Base-by-base conservation (phyloP, 176 grass and related monocot genomes). In the Oryza meyeriana region DNA sequence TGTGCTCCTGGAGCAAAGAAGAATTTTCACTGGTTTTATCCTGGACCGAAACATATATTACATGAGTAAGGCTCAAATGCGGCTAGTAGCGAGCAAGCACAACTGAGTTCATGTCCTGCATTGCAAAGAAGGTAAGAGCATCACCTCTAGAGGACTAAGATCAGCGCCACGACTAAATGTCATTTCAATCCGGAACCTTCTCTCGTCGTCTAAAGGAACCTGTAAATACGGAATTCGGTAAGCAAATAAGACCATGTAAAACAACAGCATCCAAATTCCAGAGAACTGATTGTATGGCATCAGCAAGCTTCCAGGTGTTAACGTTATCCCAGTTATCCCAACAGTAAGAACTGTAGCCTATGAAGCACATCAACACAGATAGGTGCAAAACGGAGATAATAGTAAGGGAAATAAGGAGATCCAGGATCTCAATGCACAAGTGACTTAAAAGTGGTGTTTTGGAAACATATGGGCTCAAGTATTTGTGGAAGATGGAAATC, bases 141-240 rank as follows among this genome's bases (percentile, higher is more conserved):
- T 84, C 65, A 99, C 96, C 93, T 99, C 89, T 27, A 99, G 65
- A 76, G 93, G 93, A 64, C 91, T 91, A 71, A 99, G 92, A 94
- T 99, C 91, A 3, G 96, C 96, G 61, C 96, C 96, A 47, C 87
- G 90, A 79, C 96, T 99, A 74, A 99, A 99, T 4, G 89, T 94
- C 96, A 95, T 99, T 87, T 99, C 96, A 76, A 99, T 93, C 45
- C 96, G 91, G 64, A 99, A 99, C 90, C 93, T 99, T 86, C 90
- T 94, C 61, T 92, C 93, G 20, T 99, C 93, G 87, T 99, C 96
- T 82, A 99, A 78, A 65, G 96, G 77, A 86, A 99, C 91, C 96
- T 99, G 91, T 29, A 90, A 68, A 79, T 22, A 68, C 30, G 39
- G 55, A 32, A 61, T 50, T 22, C 22, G 9, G 28, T 67, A 41